Evolutionary conservation across 1,284 basidiomycete genomes (phyloP).

Genomic region (Sanghuangporus weigelae): DNA sequence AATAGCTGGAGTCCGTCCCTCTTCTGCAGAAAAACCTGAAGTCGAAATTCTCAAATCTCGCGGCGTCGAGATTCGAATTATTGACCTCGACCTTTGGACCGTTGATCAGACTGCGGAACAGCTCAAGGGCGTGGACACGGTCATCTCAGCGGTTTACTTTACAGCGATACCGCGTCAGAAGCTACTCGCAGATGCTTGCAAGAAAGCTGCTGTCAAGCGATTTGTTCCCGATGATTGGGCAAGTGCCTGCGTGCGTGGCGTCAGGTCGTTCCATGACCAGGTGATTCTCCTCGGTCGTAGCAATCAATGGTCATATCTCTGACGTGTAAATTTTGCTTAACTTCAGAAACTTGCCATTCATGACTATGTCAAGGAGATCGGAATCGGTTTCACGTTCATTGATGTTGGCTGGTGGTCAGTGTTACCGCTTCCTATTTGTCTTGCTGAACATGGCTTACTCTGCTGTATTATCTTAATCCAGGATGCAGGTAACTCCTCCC

Average conservation of each 20-base stretch:
- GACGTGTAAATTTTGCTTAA: neutral
- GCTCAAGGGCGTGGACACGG: constrained; percentile 4
- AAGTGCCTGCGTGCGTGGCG: constrained; percentile 9
- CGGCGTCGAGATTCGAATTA: constrained; percentile 11
- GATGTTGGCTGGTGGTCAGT: constrained; percentile 19
- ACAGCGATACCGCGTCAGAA: neutral
- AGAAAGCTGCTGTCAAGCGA: constrained; percentile 14
- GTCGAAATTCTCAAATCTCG: constrained; percentile 3
- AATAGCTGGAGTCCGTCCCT: constrained; percentile 12
- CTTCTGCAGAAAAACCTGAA: constrained; percentile 6
- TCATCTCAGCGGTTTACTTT: constrained; percentile 3
- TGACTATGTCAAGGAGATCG: constrained; percentile 11
- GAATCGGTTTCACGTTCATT: constrained; percentile 18
- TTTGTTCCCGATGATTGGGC: constrained; percentile 18
- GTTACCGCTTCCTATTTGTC: neutral
- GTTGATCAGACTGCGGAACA: neutral
- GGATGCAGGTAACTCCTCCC: neutral
- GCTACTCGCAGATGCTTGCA: constrained; percentile 10
- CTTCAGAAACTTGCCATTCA: constrained; percentile 14
- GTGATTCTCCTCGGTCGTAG: neutral
- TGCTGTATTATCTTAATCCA: neutral
- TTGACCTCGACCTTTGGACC: neutral
- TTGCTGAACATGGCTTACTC: neutral
- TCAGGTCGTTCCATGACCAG: neutral
- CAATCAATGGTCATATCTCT: no score